phyloP scores from a whole-genome alignment of 2,329 filamentous ascomycete species.

The Fusarium staphyleae region DNA sequence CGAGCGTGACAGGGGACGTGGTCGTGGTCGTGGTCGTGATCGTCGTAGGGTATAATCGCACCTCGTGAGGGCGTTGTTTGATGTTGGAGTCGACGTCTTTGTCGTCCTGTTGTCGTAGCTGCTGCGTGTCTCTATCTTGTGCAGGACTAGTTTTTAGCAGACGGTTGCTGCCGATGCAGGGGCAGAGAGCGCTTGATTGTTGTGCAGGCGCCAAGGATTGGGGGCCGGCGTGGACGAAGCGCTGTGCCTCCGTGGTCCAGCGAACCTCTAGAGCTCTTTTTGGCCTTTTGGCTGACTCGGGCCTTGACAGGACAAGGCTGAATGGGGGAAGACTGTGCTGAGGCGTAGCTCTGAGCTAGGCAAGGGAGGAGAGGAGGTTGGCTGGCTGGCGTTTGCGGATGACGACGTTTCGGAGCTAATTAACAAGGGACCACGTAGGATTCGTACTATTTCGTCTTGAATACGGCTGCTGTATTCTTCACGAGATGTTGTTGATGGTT shows the following conservation, averaged over 20 bases:
- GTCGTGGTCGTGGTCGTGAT: constrained; percentile 25
- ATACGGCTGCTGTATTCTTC: background rate
- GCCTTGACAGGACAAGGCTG: constrained; percentile 27
- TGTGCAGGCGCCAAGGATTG: constrained; percentile 24
- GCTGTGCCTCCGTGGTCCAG: constrained; percentile 16
- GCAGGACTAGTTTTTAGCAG: constrained; percentile 34
- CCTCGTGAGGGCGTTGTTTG: constrained; percentile 16
- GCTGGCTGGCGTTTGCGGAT: constrained; percentile 25
- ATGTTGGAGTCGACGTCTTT: constrained; percentile 17
- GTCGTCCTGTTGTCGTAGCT: constrained; percentile 19
- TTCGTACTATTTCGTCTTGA: background rate
- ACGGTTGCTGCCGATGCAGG: constrained; percentile 38
- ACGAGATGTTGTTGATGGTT: too few species aligned
- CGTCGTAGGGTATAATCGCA: constrained; percentile 14
- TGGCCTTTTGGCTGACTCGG: constrained; percentile 27
- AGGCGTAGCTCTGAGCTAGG: constrained; percentile 28
- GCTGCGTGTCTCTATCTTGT: constrained; percentile 40
- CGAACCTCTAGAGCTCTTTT: constrained; percentile 30
- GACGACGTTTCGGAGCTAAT: constrained; percentile 28
- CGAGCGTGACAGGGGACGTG: constrained; percentile 11
- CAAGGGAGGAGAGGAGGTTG: constrained; percentile 24
- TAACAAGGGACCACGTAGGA: constrained; percentile 16
- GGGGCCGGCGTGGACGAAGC: constrained; percentile 3
- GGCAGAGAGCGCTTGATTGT: constrained; percentile 30
- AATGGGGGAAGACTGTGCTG: constrained; percentile 27